Percentiles rank a stretch among this genome's conserved stretches.
These are phyloP conservation scores for Rhododendron simsii DNA, from an alignment of 148 eudicot species.

Conservation along the genomic window DNA sequence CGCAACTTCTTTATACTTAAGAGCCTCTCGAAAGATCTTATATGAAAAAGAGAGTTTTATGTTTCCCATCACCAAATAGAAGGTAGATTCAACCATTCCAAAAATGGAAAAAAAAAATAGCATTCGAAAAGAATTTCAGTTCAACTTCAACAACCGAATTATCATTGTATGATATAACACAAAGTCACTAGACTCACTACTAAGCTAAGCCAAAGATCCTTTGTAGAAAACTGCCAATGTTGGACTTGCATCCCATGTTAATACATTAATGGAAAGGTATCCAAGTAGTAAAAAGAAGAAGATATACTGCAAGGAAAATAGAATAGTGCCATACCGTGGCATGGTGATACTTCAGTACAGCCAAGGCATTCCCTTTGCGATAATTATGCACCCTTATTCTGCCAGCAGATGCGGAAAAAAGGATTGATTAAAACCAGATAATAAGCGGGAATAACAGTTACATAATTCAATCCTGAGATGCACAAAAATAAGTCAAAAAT, in stretches of 20 bases:
- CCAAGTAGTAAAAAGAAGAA: too few relatives aligned
- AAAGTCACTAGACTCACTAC: too few relatives aligned
- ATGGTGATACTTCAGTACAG: conserved; percentile 58
- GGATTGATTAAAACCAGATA: neutral
- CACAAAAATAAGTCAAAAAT: neutral
- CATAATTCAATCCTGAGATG: too few relatives aligned
- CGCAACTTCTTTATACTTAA: neutral
- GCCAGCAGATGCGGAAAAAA: conserved; percentile 17
- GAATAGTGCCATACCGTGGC: neutral
- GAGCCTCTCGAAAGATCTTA: neutral
- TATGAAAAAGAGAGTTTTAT: neutral
- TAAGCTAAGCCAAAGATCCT: neutral
- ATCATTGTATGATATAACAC: neutral
- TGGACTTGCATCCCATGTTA: too few relatives aligned
- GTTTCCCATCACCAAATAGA: neutral
- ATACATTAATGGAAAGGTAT: too few relatives aligned
- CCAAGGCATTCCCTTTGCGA: conserved; percentile 76
- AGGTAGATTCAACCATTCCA: neutral
- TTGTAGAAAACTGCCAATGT: too few relatives aligned
- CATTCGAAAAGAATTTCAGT: neutral
- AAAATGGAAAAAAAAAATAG: neutral
- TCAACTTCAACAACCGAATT: neutral
- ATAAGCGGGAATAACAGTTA: neutral
- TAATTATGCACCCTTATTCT: conserved; percentile 80
- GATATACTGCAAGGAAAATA: neutral